phyloP scores from a whole-genome alignment of 371 early-diverging fungal species.

The Globomyces sp. region DNA sequence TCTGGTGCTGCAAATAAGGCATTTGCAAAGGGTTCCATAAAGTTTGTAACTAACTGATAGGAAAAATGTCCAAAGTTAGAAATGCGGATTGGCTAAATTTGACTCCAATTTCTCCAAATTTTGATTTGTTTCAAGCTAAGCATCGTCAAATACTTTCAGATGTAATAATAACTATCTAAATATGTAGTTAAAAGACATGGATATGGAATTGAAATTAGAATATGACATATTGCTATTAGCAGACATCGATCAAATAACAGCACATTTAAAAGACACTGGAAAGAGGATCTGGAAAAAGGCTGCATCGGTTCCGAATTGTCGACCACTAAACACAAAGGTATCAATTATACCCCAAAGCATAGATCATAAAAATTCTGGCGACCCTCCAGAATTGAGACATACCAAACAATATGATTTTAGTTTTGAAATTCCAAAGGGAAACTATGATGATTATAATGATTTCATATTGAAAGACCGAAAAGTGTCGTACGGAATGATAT shows the following conservation, averaged over 20 bases:
- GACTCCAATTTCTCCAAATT: not conserved
- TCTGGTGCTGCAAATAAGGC: conserved; percentile 16
- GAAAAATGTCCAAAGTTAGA: conserved; percentile 27
- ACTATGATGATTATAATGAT: conserved; percentile 17
- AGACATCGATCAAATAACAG: conserved; percentile 36
- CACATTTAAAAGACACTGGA: conserved; percentile 40
- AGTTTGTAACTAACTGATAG: not conserved
- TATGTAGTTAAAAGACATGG: conserved; percentile 29
- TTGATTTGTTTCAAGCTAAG: conserved; percentile 8
- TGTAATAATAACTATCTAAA: not conserved
- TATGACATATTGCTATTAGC: conserved; percentile 41
- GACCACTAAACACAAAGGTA: conserved; percentile 17
- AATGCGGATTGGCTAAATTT: conserved; percentile 40
- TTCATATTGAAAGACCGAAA: conserved; percentile 46
- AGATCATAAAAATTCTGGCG: conserved; percentile 16
- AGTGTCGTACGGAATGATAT: conserved; percentile 36
- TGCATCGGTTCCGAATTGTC: conserved; percentile 23
- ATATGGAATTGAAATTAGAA: conserved; percentile 48
- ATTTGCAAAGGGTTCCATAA: conserved; percentile 2
- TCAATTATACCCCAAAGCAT: conserved; percentile 17
- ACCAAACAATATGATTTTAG: conserved; percentile 43
- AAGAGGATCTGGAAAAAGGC: conserved; percentile 37
- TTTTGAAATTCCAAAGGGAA: conserved; percentile 39
- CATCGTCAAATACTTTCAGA: not conserved
- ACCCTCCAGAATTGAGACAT: conserved; percentile 14